These are phyloP conservation scores for Lentinula boryana DNA, from an alignment of 768 basidiomycete genomes.

Conservation along the genomic window DNA sequence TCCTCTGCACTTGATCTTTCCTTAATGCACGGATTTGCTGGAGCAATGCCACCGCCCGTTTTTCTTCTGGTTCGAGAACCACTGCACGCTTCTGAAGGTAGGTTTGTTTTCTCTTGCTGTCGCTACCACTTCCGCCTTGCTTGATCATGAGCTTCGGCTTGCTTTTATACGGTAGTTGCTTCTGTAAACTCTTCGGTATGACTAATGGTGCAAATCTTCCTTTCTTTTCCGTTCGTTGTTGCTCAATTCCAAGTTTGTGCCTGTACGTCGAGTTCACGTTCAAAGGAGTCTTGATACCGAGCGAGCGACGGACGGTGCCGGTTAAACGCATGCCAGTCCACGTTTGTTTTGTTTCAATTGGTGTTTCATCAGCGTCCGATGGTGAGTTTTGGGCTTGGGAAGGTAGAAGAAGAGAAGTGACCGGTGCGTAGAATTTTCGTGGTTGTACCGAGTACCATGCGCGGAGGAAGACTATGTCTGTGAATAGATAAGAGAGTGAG, in stretches of 20 bases:
- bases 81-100: conserved; percentile 95
- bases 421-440: conserved; percentile 93
- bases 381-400: conserved; percentile 23
- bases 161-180: conserved; percentile 83
- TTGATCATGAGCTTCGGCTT: conserved; percentile 83
- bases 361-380: not conserved
- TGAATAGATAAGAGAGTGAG: not conserved
- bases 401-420: conserved; percentile 82
- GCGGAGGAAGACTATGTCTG: conserved; percentile 91
- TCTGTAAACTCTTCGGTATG: conserved; percentile 86
- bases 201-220: conserved; percentile 76
- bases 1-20: conserved; percentile 76
- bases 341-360: conserved; percentile 37
- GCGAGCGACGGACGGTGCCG: conserved; percentile 84
- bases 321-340: conserved; percentile 98
- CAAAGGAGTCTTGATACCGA: conserved; percentile 76
- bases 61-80: conserved; percentile 93
- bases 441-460: conserved; percentile 98
- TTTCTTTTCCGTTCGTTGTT: conserved; percentile 39
- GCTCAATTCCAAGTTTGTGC: conserved; percentile 47
- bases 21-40: conserved; percentile 91
- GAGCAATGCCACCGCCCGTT: conserved; percentile 81
- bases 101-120: conserved; percentile 42
- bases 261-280: conserved; percentile 87
- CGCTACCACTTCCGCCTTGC: conserved; percentile 29